Percentiles rank a stretch among this genome's conserved stretches.
Conservation (phyloP, 495 filamentous ascomycete genomes). For the Hypomontagnella monticulosa region DNA sequence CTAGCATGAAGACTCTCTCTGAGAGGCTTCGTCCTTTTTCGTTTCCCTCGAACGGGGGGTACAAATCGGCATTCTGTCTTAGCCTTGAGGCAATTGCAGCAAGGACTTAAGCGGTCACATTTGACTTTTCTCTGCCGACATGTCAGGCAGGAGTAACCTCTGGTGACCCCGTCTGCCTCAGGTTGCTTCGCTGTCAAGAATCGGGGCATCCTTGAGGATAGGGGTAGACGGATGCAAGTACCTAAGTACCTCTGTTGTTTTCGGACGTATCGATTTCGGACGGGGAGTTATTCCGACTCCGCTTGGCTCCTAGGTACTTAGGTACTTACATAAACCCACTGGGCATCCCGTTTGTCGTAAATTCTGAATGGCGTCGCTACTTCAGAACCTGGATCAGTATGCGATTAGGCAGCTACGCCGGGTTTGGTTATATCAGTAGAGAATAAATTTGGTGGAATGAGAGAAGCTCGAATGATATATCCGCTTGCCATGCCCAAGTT, state of each 20-base stretch:
- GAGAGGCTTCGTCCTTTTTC: conserved; percentile 51
- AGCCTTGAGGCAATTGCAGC: conserved; percentile 59
- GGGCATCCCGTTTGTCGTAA: too few relatives aligned
- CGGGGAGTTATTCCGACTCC: too few relatives aligned
- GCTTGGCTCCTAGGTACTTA: too few relatives aligned
- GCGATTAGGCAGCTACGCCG: too few relatives aligned
- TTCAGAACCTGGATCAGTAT: too few relatives aligned
- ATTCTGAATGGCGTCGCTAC: too few relatives aligned
- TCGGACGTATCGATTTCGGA: not conserved
- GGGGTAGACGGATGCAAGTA: too few relatives aligned
- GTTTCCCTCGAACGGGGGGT: conserved; percentile 52
- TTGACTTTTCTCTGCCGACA: conserved; percentile 77
- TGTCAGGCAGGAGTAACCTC: conserved; percentile 38
- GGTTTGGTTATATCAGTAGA: too few relatives aligned
- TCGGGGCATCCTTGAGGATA: conserved; percentile 9
- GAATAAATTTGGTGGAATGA: not conserved
- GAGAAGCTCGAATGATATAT: not conserved
- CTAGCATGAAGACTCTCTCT: conserved; percentile 47
- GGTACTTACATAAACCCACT: too few relatives aligned
- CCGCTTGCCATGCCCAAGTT: not conserved
- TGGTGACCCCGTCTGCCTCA: not conserved
- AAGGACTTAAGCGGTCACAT: conserved; percentile 62
- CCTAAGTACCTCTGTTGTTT: not conserved
- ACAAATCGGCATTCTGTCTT: conserved; percentile 54
- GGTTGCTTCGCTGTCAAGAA: not conserved